Base-by-base conservation (phyloP, 1,284 basidiomycete species). In the Sanghuangporus sanghuang region DNA sequence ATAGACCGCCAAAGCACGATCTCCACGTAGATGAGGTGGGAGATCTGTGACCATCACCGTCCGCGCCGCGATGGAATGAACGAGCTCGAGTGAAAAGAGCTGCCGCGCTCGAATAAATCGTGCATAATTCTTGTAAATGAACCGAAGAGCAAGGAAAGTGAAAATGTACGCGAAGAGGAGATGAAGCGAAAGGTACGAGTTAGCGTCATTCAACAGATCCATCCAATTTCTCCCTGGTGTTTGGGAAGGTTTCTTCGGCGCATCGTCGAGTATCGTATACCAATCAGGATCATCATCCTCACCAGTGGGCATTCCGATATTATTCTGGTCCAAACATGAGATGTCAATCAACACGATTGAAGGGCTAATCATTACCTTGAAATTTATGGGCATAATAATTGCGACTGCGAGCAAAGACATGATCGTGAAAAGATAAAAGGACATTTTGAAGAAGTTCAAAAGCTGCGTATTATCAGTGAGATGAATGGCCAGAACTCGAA, bases 141-240 rank as follows among this genome's bases (percentile, higher is more conserved):
- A 92, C 64, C 86, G 87, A 66, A 98, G 84, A 0, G 93, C 85
- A 59, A 98, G 84, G 55, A 88, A 71, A 1, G 95, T 95, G 80
- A 98, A 96, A 57, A 96, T 78, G 76, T 96, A 98, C 2, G 95
- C 95, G 79, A 97, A 96, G 63, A 94, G 73, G 59, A 99, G 85
- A 73, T 99, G 96, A 14, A 94, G 81, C 0, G 89, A 87, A 52
- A 94, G 86, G 68, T 93, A 94, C 0, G 91, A 88, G 73, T 91
- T 89, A 21, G 93, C 90, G 71, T 95, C 92, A 69, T 84, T 89
- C 71, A 96, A 85, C 48, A 95, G 81, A 71, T 94, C 93, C 48
- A 91, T 80, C 91, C 91, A 93, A 72, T 91, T 86, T 40, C 76
- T 78, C 21, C 73, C 72, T 40, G 71, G 36, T 27, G 35, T 38